phyloP scores from a whole-genome alignment of 805 yeast species.

The Saccharomycopsis microspora region DNA sequence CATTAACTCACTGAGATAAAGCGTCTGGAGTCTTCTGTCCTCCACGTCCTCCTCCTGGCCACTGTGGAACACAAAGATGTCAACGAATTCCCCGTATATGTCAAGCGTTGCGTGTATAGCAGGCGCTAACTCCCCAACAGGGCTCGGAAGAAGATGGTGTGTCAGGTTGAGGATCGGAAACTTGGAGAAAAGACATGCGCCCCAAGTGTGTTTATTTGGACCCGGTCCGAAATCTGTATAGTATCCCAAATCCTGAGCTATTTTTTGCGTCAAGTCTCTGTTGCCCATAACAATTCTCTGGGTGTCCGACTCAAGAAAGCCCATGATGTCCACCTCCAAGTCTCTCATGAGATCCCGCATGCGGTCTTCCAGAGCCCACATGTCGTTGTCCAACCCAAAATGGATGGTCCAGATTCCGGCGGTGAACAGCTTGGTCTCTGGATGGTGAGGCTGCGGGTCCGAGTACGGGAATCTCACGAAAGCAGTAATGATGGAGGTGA shows the following conservation, averaged over 20 bases:
- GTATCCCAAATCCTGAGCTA: constrained; percentile 90
- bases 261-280: constrained; percentile 81
- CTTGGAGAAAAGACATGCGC: constrained; percentile 81
- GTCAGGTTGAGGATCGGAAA: constrained; percentile 88
- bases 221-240: constrained; percentile 97
- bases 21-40: constrained; percentile 81
- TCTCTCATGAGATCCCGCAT: constrained; percentile 78
- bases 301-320: constrained; percentile 85
- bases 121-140: constrained; percentile 97
- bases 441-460: constrained; percentile 58
- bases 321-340: constrained; percentile 84
- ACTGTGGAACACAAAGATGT: constrained; percentile 92
- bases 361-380: constrained; percentile 94
- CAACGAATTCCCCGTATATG: constrained; percentile 78
- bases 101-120: constrained; percentile 94
- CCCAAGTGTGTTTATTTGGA: constrained; percentile 98
- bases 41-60: constrained; percentile 98
- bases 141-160: constrained; percentile 89
- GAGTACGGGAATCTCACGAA: constrained; percentile 45
- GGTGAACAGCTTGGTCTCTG: constrained; percentile 61
- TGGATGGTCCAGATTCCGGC: constrained; percentile 99
- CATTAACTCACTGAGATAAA: constrained; percentile 69
- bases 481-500: constrained; percentile 40
- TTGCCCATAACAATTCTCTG: constrained; percentile 92
- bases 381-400: constrained; percentile 91